A percentile compares a stretch with the other conserved stretches of the same genome.
phyloP scores from a whole-genome alignment of 768 basidiomycete genomes.

The Russula foetens region DNA sequence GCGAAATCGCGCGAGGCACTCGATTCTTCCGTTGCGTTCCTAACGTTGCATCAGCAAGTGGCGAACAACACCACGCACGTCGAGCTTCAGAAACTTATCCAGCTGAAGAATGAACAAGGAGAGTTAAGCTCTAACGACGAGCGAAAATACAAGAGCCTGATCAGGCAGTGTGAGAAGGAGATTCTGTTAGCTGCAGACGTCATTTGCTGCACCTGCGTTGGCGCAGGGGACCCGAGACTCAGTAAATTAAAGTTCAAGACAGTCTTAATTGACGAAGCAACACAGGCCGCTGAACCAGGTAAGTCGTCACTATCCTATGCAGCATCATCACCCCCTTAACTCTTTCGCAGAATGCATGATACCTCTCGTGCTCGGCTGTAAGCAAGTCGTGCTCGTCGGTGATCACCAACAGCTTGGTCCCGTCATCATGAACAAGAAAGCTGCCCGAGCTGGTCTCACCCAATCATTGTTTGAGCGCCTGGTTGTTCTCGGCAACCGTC shows the following conservation, averaged over 20 bases:
- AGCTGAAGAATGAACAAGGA: slow-evolving; percentile 95
- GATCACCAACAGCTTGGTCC: slow-evolving; percentile 97
- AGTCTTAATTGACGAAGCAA: slow-evolving; percentile 97
- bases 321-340: slow-evolving; percentile 8
- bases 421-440: slow-evolving; percentile 99
- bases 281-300: slow-evolving; percentile 97
- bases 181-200: slow-evolving; percentile 93
- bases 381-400: slow-evolving; percentile 96
- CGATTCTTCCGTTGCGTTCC: slow-evolving; percentile 89
- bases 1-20: slow-evolving; percentile 98
- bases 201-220: slow-evolving; percentile 97
- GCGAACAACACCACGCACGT: slow-evolving; percentile 94
- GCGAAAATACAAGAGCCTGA: slow-evolving; percentile 94
- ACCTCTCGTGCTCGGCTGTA: slow-evolving; percentile 94
- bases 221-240: slow-evolving; percentile 92
- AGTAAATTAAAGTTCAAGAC: slow-evolving; percentile 98
- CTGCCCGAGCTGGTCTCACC: slow-evolving; percentile 95
- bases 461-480: slow-evolving; percentile 98
- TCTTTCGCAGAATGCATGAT: slow-evolving; percentile 88
- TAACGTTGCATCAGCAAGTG: slow-evolving; percentile 96
- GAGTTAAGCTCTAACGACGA: slow-evolving; percentile 96
- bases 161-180: slow-evolving; percentile 95
- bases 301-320: slow-evolving; percentile 20
- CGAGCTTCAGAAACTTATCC: slow-evolving; percentile 96
- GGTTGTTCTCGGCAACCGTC: slow-evolving; percentile 89